phyloP scores from a whole-genome alignment of 495 filamentous ascomycete species.

The Aspergillus funiculosus region DNA sequence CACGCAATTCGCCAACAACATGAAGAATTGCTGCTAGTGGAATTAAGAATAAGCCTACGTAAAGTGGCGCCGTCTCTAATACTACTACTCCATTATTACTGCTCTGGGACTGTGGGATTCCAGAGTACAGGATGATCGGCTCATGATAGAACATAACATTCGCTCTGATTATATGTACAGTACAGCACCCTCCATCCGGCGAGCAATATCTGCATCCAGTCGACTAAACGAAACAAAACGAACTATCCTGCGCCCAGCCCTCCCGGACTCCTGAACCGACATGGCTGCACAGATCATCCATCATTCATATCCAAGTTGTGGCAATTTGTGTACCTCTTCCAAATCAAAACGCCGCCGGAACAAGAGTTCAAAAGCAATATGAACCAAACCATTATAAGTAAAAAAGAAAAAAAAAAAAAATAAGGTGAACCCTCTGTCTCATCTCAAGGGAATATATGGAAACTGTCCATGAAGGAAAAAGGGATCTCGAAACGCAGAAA shows the following conservation, averaged over 20 bases:
- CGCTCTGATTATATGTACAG: slow-evolving; percentile 27
- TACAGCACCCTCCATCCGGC: slow-evolving; percentile 16
- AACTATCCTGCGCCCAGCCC: slow-evolving; percentile 3
- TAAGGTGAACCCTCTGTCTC: neutral
- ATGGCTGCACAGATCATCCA: slow-evolving; percentile 10
- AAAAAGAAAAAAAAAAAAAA: slow-evolving; percentile 5
- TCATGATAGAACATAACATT: too few relatives aligned
- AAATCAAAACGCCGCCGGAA: slow-evolving; percentile 23
- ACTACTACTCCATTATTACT: too few relatives aligned
- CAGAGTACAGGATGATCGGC: too few relatives aligned
- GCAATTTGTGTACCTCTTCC: slow-evolving; percentile 33
- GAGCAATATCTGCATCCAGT: slow-evolving; percentile 19
- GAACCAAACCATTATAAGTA: neutral
- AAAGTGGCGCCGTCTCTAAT: too few relatives aligned
- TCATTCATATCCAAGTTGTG: slow-evolving; percentile 21
- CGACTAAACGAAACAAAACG: slow-evolving; percentile 10
- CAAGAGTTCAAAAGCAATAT: neutral
- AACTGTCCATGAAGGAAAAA: neutral
- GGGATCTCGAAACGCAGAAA: neutral
- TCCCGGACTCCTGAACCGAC: slow-evolving; percentile 13
- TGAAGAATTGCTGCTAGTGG: too few relatives aligned
- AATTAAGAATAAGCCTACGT: too few relatives aligned
- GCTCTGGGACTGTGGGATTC: too few relatives aligned
- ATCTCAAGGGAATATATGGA: slow-evolving; percentile 3
- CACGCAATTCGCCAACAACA: slow-evolving; percentile 36